phyloP scores from a whole-genome alignment of 2,329 filamentous ascomycete genomes.

The Tricladium varicosporioides region DNA sequence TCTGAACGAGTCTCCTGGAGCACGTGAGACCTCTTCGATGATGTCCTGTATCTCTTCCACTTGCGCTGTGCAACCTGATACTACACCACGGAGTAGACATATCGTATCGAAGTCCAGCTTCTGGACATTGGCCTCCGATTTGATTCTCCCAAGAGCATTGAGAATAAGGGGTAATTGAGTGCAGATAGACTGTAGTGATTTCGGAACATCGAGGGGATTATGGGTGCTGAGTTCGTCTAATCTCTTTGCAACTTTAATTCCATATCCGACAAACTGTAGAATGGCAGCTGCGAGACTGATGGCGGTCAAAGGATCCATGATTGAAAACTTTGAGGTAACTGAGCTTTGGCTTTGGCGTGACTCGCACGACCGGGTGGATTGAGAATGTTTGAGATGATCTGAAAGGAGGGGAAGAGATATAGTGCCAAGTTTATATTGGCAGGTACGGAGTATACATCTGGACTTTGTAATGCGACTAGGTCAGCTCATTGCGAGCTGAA shows the following conservation, averaged over 20 bases:
- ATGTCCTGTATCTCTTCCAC: slow-evolving; percentile 13
- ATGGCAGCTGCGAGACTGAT: slow-evolving; percentile 16
- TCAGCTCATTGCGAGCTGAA: too few species aligned
- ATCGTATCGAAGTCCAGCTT: slow-evolving; percentile 19
- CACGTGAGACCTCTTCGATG: slow-evolving; percentile 13
- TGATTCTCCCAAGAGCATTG: slow-evolving; percentile 14
- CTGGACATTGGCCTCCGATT: slow-evolving; percentile 8
- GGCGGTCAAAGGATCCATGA: slow-evolving; percentile 21
- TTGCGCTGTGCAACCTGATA: slow-evolving; percentile 14
- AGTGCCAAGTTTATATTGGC: too few species aligned
- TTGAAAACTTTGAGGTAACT: neutral
- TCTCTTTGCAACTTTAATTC: slow-evolving; percentile 11
- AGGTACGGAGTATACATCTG: too few species aligned
- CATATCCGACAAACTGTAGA: slow-evolving; percentile 21
- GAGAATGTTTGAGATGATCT: too few species aligned
- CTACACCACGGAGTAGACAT: slow-evolving; percentile 19
- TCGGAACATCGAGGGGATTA: slow-evolving; percentile 10
- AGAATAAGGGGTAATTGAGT: slow-evolving; percentile 16
- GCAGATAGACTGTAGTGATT: slow-evolving; percentile 15
- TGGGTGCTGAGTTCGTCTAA: slow-evolving; percentile 12
- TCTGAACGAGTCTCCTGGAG: slow-evolving; percentile 15
- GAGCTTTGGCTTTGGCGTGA: too few species aligned
- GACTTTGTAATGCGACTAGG: too few species aligned
- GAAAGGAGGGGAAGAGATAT: too few species aligned
- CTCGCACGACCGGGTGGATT: too few species aligned